phyloP scores from a whole-genome alignment of 495 filamentous ascomycete genomes.

The Echria macrotheca region DNA sequence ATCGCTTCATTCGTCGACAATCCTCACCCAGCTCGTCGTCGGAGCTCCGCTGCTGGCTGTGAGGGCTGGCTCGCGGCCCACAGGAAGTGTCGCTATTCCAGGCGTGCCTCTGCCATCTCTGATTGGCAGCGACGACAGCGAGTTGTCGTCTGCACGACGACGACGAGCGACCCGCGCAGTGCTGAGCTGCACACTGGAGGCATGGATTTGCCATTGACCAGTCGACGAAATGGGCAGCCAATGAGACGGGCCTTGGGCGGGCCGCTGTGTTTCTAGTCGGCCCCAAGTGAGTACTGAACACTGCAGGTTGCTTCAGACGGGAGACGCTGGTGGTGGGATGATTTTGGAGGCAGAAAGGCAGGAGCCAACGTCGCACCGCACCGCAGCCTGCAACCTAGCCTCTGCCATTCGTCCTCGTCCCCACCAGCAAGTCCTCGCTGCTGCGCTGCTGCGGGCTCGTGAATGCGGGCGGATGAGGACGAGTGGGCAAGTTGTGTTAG shows the following conservation, averaged over 20 bases:
- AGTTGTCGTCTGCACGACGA: conserved; percentile 15
- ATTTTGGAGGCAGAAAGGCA: conserved; percentile 4
- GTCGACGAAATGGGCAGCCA: conserved; percentile 17
- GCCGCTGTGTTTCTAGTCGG: conserved; percentile 16
- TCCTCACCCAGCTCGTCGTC: conserved; percentile 3
- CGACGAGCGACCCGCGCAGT: conserved; percentile 1
- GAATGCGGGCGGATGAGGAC: too few relatives aligned
- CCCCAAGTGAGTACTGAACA: conserved; percentile 3
- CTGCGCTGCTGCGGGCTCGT: conserved; percentile 2
- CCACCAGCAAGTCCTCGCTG: too few relatives aligned
- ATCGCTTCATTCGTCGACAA: not conserved
- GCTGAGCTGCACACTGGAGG: conserved; percentile 8
- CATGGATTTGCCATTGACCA: conserved; percentile 14
- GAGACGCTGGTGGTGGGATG: conserved; percentile 10
- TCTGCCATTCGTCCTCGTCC: not conserved
- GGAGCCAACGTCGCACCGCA: conserved; percentile 3
- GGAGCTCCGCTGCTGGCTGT: conserved; percentile 5
- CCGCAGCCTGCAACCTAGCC: conserved; percentile 7
- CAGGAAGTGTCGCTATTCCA: conserved; percentile 10
- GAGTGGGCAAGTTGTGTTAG: too few relatives aligned
- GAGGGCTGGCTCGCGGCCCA: conserved; percentile 3
- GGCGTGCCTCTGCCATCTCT: conserved; percentile 2
- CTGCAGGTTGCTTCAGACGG: conserved; percentile 15
- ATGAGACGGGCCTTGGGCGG: conserved; percentile 16
- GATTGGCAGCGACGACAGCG: conserved; percentile 12